A percentile compares a stretch with the other conserved stretches of the same genome.
phyloP scores from a whole-genome alignment of 129 eudicot genomes.

The Logfia minima region DNA sequence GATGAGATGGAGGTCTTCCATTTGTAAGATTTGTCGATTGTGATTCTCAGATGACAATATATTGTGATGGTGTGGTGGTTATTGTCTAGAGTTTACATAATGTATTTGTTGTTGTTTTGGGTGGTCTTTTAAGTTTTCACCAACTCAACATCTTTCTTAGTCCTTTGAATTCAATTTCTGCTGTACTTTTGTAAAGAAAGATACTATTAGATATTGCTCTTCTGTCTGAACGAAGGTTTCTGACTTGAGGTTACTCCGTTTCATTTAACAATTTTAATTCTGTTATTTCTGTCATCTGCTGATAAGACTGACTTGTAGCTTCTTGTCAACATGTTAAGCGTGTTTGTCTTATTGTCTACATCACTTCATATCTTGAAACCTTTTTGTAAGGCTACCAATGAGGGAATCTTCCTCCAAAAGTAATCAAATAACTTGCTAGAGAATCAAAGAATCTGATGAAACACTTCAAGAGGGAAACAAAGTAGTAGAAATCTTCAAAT shows the following conservation, averaged over 20 bases:
- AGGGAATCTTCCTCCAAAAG: conserved; percentile 94
- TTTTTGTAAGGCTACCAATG: conserved; percentile 55
- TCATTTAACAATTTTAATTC: not conserved
- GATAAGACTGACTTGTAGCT: not conserved
- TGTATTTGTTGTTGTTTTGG: not conserved
- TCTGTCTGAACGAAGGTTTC: not conserved
- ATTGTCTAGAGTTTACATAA: not conserved
- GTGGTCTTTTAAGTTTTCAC: not conserved
- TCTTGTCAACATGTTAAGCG: not conserved
- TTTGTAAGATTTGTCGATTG: no score
- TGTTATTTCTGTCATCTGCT: conserved; percentile 14
- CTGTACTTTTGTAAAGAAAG: not conserved
- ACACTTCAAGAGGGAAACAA: conserved; percentile 72
- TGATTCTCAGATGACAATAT: no score
- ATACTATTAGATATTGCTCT: not conserved
- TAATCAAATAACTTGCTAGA: conserved; percentile 85
- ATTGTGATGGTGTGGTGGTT: no score
- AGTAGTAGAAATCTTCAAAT: no score
- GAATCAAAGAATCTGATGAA: conserved; percentile 90
- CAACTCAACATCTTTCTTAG: not conserved
- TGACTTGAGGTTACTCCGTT: conserved; percentile 6
- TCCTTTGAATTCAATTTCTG: not conserved
- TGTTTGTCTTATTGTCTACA: not conserved
- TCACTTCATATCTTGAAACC: conserved; percentile 2
- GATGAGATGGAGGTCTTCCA: no score